A percentile compares a stretch with the other conserved stretches of the same genome.
Conservation (phyloP, 169 alveolate genomes). For the Nephromyces sp. region DNA sequence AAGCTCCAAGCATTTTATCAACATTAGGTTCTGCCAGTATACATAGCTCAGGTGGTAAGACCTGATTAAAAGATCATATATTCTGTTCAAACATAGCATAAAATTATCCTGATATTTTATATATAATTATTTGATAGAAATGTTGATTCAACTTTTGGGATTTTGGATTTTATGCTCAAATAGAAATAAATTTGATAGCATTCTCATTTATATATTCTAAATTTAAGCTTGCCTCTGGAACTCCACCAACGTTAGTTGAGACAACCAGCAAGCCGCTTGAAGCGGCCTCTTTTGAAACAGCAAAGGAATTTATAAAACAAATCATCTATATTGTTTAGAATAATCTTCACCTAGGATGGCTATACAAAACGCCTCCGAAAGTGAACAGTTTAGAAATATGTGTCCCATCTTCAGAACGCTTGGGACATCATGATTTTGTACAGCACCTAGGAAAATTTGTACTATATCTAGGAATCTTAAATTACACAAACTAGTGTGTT, state of each 20-base stretch:
- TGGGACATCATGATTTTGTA: constrained; percentile 85
- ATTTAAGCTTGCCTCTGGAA: constrained; percentile 74
- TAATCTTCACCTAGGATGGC: constrained; percentile 73
- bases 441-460: constrained; percentile 54
- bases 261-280: constrained; percentile 95
- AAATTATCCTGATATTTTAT: neutral
- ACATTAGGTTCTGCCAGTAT: neutral
- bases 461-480: neutral
- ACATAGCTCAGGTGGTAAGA: neutral
- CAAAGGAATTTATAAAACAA: neutral
- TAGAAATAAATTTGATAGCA: neutral
- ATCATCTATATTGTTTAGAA: neutral
- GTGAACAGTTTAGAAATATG: constrained; percentile 92
- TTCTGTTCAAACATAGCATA: neutral
- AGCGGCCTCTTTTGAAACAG: constrained; percentile 87
- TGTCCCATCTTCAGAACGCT: constrained; percentile 89
- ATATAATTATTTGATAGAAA: neutral
- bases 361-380: constrained; percentile 98
- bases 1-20: neutral
- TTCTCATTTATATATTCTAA: no score
- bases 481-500: no score
- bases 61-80: no score
- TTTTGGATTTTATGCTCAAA: neutral
- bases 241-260: constrained; percentile 97
- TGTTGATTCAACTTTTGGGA: neutral